Evolutionary conservation across 2,329 filamentous ascomycete genomes (phyloP).

Genomic region (Alternaria conjuncta): DNA sequence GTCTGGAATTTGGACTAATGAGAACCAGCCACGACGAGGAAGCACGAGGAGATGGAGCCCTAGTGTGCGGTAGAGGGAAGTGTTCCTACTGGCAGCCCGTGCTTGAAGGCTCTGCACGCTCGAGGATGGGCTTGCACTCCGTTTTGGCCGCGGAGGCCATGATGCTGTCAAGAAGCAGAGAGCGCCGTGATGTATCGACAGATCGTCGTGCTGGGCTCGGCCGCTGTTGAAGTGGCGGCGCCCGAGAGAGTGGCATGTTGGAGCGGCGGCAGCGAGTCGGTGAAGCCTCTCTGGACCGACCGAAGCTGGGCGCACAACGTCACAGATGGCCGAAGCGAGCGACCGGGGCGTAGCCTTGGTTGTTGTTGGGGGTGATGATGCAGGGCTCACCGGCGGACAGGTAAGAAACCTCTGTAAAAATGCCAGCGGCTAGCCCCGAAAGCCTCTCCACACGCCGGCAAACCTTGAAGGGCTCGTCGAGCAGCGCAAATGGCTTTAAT

Average conservation of each 20-base stretch:
- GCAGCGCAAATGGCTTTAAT: background rate
- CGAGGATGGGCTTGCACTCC: conserved; percentile 28
- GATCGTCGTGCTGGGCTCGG: background rate
- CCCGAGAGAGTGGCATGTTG: background rate
- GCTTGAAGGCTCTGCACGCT: conserved; percentile 18
- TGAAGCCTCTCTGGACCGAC: conserved; percentile 18
- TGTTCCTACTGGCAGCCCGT: conserved; percentile 31
- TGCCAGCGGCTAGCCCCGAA: conserved; percentile 8
- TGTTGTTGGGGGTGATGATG: conserved; percentile 9
- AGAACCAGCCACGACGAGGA: conserved; percentile 37
- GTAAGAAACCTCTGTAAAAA: conserved; percentile 4
- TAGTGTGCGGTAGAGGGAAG: conserved; percentile 24
- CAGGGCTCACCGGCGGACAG: conserved; percentile 6
- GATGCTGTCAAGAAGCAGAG: background rate
- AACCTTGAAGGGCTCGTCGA: background rate
- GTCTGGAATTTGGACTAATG: conserved; percentile 31
- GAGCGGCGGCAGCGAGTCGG: conserved; percentile 21
- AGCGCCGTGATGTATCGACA: background rate
- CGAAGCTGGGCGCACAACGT: background rate
- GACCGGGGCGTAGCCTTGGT: conserved; percentile 6
- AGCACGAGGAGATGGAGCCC: conserved; percentile 19
- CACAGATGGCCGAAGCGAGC: background rate
- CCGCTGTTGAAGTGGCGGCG: background rate
- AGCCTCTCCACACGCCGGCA: background rate
- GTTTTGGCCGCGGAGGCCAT: conserved; percentile 22